Percentiles rank a stretch among this genome's conserved stretches.
phyloP scores from a whole-genome alignment of 2,329 filamentous ascomycete species.

The Xylariaceae sp. region DNA sequence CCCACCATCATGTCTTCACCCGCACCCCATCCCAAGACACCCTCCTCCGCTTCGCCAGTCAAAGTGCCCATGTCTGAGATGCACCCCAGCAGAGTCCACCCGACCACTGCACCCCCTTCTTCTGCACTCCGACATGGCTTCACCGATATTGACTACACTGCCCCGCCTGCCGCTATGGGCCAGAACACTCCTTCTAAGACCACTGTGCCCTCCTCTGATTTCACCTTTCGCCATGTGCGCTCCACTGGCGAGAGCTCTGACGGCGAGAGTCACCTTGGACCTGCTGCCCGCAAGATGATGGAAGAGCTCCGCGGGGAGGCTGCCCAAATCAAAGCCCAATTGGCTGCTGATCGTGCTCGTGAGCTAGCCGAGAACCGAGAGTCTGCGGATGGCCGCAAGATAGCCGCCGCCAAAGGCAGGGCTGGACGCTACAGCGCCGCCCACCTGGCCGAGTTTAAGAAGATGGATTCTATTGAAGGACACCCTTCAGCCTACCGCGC shows the following conservation, averaged over 20 bases:
- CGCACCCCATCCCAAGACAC: conserved; percentile 46
- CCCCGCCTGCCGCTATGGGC: conserved; percentile 39
- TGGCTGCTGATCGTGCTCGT: conserved; percentile 59
- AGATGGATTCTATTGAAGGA: conserved; percentile 93
- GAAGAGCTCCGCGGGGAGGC: conserved; percentile 69
- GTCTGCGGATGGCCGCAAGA: conserved; percentile 56
- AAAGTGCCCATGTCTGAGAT: conserved; percentile 77
- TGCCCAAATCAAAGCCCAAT: conserved; percentile 63
- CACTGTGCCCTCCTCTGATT: conserved; percentile 52
- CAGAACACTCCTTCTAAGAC: conserved; percentile 64
- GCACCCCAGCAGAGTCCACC: conserved; percentile 82
- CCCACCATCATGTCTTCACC: conserved; percentile 34
- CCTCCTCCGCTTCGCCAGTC: conserved; percentile 59
- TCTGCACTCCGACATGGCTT: conserved; percentile 82
- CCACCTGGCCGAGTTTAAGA: conserved; percentile 87
- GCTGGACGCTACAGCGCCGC: conserved; percentile 75
- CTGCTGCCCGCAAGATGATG: conserved; percentile 58
- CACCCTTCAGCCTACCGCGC: conserved; percentile 76
- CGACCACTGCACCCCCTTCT: conserved; percentile 71
- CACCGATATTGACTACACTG: conserved; percentile 63
- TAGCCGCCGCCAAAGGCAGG: conserved; percentile 76
- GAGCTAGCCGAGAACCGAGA: conserved; percentile 45
- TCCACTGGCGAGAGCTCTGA: conserved; percentile 43
- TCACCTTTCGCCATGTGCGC: conserved; percentile 60
- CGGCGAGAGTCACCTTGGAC: conserved; percentile 52